Percentiles rank a stretch among this genome's conserved stretches.
Conservation (phyloP, 2,329 filamentous ascomycete species). For the Xylariaceae sp. region DNA sequence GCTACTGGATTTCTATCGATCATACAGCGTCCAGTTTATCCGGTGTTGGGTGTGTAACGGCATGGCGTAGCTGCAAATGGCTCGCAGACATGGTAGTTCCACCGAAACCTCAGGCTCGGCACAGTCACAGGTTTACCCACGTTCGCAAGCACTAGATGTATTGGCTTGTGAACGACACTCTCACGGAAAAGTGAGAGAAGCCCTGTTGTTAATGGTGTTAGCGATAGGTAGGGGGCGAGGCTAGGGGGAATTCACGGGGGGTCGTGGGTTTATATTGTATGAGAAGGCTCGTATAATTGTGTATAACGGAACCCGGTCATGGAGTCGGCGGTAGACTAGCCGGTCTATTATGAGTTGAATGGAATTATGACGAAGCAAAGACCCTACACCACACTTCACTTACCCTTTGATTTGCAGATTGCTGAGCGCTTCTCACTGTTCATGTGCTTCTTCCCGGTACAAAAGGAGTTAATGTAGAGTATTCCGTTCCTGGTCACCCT, state of each 20-base stretch:
- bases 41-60: slow-evolving; percentile 14
- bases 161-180: slow-evolving; percentile 8
- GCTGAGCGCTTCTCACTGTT: too few relatives aligned
- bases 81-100: slow-evolving; percentile 2
- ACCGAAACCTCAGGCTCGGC: slow-evolving; percentile 1
- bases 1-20: slow-evolving; percentile 15
- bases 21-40: slow-evolving; percentile 12
- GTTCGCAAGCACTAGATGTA: slow-evolving; percentile 11
- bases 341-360: slow-evolving; percentile 1
- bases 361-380: neutral
- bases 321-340: neutral
- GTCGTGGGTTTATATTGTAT: slow-evolving; percentile 14
- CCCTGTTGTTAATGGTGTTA: neutral
- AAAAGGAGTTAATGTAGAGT: too few relatives aligned
- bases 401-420: too few relatives aligned
- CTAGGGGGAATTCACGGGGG: neutral
- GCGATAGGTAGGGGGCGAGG: slow-evolving; percentile 2
- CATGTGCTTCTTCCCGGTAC: too few relatives aligned
- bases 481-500: neutral
- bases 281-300: slow-evolving; percentile 14
- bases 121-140: neutral
- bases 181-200: neutral
- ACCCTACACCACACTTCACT: neutral
- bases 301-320: slow-evolving; percentile 6
- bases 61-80: neutral